Evolutionary conservation across 768 basidiomycete genomes (phyloP).

Genomic region (Auricularia sp.): DNA sequence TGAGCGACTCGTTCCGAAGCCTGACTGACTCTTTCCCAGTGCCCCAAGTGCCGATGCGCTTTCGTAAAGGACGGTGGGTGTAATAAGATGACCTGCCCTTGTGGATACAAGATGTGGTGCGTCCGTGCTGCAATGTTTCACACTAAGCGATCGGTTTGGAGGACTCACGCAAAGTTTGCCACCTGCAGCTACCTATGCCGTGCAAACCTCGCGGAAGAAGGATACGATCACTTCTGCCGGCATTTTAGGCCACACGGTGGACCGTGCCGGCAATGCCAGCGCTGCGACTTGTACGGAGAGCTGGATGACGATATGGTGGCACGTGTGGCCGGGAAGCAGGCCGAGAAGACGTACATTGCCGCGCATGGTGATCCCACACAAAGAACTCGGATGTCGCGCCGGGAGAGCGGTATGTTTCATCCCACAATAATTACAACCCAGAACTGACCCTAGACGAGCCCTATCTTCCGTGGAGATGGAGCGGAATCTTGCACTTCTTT

Average conservation of each 20-base stretch:
- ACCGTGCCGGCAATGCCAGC: not conserved
- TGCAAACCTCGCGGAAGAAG: conserved; percentile 4
- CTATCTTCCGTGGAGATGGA: not conserved
- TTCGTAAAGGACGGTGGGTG: conserved; percentile 13
- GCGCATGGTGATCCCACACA: not conserved
- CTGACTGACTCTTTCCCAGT: not conserved
- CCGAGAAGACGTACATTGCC: not conserved
- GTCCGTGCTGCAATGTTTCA: not conserved
- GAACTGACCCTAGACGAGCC: not conserved
- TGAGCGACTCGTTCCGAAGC: not conserved
- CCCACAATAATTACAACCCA: not conserved
- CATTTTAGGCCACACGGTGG: conserved; percentile 8
- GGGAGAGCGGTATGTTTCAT: not conserved
- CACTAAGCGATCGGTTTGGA: not conserved
- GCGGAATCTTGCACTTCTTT: too few species aligned
- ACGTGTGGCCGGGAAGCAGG: not conserved
- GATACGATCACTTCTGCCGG: conserved; percentile 10
- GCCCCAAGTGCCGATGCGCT: conserved; percentile 8
- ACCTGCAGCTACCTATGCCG: conserved; percentile 8
- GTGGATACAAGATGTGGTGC: conserved; percentile 11
- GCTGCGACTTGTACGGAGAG: not conserved
- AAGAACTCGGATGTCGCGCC: not conserved
- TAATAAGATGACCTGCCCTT: conserved; percentile 11
- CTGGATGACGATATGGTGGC: not conserved
- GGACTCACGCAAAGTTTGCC: not conserved